Percentiles rank a stretch among this genome's conserved stretches.
Conservation (phyloP, 352 stramenopile species). For the Phytopythium vexans region DNA sequence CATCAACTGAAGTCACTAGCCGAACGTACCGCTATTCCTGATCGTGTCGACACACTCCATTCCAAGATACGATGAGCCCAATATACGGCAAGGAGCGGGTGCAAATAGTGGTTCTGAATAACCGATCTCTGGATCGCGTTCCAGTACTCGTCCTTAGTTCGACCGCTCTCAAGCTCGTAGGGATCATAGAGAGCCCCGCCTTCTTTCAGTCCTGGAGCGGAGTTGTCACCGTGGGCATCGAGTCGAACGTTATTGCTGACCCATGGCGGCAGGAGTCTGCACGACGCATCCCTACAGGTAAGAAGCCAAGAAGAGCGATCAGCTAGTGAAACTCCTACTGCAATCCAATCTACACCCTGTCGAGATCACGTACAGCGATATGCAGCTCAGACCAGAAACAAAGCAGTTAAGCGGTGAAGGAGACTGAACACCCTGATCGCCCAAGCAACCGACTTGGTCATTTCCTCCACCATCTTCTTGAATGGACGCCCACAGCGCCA, state of each 20-base stretch:
- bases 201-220: neutral
- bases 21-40: constrained; percentile 48
- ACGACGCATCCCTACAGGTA: constrained; percentile 26
- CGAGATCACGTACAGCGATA: neutral
- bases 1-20: neutral
- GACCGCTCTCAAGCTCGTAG: constrained; percentile 66
- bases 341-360: neutral
- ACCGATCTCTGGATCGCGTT: constrained; percentile 77
- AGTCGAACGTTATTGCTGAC: constrained; percentile 34
- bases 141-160: constrained; percentile 72
- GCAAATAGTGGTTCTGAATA: constrained; percentile 52
- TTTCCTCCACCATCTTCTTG: neutral
- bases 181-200: constrained; percentile 37
- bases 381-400: neutral
- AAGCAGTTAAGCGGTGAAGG: neutral
- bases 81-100: constrained; percentile 60
- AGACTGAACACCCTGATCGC: neutral
- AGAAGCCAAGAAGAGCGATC: neutral
- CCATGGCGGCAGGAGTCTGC: constrained; percentile 35
- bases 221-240: constrained; percentile 5
- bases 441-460: neutral
- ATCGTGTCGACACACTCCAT: constrained; percentile 57
- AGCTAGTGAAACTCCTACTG: neutral
- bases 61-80: constrained; percentile 67
- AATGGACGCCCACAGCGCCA: constrained; percentile 36